These are phyloP conservation scores for Pseudevernia furfuracea DNA, from an alignment of 495 filamentous ascomycete genomes.

Conservation along the genomic window DNA sequence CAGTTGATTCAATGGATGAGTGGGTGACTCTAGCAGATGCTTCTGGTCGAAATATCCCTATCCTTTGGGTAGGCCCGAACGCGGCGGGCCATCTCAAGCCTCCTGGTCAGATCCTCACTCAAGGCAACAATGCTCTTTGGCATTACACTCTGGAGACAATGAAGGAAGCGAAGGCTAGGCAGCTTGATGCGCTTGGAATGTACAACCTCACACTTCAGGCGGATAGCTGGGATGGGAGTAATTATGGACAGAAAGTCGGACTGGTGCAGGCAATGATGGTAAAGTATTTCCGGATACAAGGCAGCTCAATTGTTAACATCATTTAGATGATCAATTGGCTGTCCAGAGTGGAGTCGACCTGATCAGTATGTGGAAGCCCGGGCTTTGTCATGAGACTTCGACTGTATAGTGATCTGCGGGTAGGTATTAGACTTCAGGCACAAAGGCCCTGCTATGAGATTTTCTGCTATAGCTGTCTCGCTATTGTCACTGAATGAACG, in stretches of 20 bases:
- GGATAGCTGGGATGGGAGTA: conserved; percentile 36
- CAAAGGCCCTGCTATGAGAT: neutral
- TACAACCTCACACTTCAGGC: conserved; percentile 44
- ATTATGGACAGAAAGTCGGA: conserved; percentile 39
- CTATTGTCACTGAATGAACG: neutral
- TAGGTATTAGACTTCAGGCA: neutral
- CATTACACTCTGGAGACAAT: conserved; percentile 37
- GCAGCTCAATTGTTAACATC: neutral
- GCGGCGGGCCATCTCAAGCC: conserved; percentile 36
- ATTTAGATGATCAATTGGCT: conserved; percentile 41
- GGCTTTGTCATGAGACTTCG: neutral
- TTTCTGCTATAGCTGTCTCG: neutral
- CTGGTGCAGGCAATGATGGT: conserved; percentile 48
- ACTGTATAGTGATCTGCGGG: neutral
- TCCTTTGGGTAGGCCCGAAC: conserved; percentile 46
- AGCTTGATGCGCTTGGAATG: conserved; percentile 41
- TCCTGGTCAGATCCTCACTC: conserved; percentile 29
- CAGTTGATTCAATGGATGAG: conserved; percentile 40
- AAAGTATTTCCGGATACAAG: conserved; percentile 10
- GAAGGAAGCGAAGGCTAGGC: conserved; percentile 32
- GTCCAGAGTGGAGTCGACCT: conserved; percentile 29
- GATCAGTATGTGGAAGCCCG: neutral
- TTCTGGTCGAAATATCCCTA: conserved; percentile 36
- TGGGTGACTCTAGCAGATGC: conserved; percentile 35
- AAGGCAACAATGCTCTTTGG: conserved; percentile 38